A percentile compares a stretch with the other conserved stretches of the same genome.
These are phyloP conservation scores for Fusarium sp. DNA, from an alignment of 2,329 filamentous ascomycete species.

Conservation along the genomic window DNA sequence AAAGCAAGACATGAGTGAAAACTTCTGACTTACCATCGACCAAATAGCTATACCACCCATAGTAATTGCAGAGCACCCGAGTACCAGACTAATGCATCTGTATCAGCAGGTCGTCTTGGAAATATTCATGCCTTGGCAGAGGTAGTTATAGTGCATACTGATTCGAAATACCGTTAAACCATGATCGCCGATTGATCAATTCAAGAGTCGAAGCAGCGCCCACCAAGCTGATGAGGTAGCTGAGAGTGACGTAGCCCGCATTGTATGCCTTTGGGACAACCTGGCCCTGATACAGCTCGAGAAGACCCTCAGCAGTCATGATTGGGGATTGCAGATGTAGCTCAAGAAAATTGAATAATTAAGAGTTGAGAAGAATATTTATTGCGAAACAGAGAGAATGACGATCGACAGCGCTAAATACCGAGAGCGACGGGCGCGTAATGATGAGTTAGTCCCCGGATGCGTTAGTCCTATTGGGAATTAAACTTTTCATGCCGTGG, in stretches of 20 bases:
- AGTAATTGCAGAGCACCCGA: constrained; percentile 7
- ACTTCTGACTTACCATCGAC: constrained; percentile 12
- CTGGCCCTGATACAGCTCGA: constrained; percentile 13
- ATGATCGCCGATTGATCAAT: constrained; percentile 20
- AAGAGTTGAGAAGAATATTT: no score
- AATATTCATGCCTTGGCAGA: neutral
- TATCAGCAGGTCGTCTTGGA: neutral
- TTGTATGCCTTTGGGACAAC: constrained; percentile 22
- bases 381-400: no score
- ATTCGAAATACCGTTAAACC: constrained; percentile 21
- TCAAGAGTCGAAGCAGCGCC: constrained; percentile 23
- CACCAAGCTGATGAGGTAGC: constrained; percentile 19
- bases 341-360: neutral
- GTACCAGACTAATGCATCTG: neutral
- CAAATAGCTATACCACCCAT: constrained; percentile 27
- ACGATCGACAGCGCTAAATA: neutral
- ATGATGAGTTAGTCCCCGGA: neutral
- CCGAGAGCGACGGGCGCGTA: neutral
- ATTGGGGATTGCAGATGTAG: neutral
- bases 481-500: neutral
- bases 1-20: constrained; percentile 39
- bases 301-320: constrained; percentile 11
- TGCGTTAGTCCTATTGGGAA: neutral
- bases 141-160: neutral
- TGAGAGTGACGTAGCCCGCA: constrained; percentile 11